Base-by-base conservation (phyloP, 2,329 filamentous ascomycete genomes). In the Trichoderma endophyticum region DNA sequence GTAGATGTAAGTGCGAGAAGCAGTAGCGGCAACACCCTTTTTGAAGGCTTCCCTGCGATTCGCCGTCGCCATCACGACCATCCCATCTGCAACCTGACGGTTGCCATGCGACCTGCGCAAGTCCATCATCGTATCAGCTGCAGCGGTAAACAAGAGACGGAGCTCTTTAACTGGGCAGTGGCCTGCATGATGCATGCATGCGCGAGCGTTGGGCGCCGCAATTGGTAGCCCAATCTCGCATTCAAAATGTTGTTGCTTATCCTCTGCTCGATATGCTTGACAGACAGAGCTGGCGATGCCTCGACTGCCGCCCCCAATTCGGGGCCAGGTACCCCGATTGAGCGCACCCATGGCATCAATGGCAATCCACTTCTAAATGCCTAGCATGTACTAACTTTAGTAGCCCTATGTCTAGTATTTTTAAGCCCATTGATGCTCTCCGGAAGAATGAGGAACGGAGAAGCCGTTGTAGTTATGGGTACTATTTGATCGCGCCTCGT, bases 51-150 rank as follows among this genome's bases (percentile, higher is more conserved):
- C 39, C 5, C n/a, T 51, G 43, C 28, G 32, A 60, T 69, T 69
- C 66, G 66, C 34, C 39, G 28, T 69, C 56, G 56, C 66, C 66
- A 69, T 60, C 66, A 61, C 56, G 66, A 36, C 66, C 14, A 34
- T 60, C 56, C 66, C 64, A 54, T 61, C 43, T 34, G 43, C 61
- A 39, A 21, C 26, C 36, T 12, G 57, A 26, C 28, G 66, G 66
- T 69, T 69, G 66, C 66, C 66, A 69, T 69, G 66, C 66, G 56
- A 69, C 66, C 66, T 69, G 56, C 34, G 15, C 36, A n/a, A 34
- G 66, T 26, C 36, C 54, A 61, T 61, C 54, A n/a, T 34, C 56
- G 56, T 36, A 69, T 61, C 66, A 61, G 48, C 32, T 59, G 64
- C 63, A 66, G 48, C 63, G 54, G 56, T 68, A 68, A 68, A 68